These are phyloP conservation scores for Hanseniaspora taiwanica DNA, from an alignment of 805 yeast species.

Conservation along the genomic window DNA sequence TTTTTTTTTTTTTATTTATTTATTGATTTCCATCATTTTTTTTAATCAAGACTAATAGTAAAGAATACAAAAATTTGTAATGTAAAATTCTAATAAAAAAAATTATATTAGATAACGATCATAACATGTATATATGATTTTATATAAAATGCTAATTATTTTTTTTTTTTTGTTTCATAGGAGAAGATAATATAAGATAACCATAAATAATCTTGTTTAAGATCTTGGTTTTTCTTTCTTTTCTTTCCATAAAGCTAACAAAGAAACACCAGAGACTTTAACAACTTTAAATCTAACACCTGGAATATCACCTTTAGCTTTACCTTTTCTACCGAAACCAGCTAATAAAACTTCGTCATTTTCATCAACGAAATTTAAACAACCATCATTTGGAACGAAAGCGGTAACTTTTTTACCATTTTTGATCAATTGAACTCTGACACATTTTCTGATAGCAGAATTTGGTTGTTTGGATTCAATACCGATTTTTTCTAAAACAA, in stretches of 20 bases:
- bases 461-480: constrained; percentile 99
- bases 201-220: constrained; percentile 31
- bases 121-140: neutral
- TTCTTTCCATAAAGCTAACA: constrained; percentile 99
- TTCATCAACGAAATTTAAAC: constrained; percentile 98
- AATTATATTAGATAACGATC: neutral
- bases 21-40: too few species aligned
- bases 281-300: constrained; percentile 99
- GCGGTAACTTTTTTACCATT: constrained; percentile 99
- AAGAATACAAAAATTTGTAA: too few species aligned
- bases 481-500: constrained; percentile 98
- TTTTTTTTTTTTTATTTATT: too few species aligned
- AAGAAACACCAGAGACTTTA: constrained; percentile 99
- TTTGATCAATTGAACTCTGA: constrained; percentile 99
- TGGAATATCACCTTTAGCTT: constrained; percentile 99
- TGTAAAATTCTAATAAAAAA: too few species aligned
- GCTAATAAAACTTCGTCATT: constrained; percentile 99
- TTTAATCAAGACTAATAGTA: too few species aligned
- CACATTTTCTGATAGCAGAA: constrained; percentile 99
- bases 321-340: constrained; percentile 99
- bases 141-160: neutral
- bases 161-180: neutral
- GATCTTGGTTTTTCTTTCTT: constrained; percentile 99
- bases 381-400: constrained; percentile 99
- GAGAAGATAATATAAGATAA: too few species aligned